These are phyloP conservation scores for Durusdinium trenchii DNA, from an alignment of 73 alveolate species.

Conservation along the genomic window DNA sequence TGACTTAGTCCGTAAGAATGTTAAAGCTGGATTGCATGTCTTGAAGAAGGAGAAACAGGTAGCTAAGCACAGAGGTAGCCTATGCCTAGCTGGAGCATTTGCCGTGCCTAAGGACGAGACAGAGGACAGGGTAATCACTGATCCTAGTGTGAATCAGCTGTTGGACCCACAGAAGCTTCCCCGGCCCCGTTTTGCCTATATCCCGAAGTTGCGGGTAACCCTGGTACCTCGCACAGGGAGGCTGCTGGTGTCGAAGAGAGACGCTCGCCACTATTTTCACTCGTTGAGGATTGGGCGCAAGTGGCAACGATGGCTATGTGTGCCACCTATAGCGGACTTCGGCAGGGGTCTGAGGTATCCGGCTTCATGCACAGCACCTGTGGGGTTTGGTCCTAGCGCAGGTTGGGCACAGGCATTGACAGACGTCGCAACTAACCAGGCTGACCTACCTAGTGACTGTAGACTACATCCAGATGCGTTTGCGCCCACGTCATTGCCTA, in stretches of 20 bases:
- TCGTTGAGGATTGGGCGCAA: constrained; percentile 96
- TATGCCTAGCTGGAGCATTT: not conserved
- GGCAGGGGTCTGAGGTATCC: not conserved
- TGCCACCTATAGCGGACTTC: not conserved
- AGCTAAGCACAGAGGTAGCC: not conserved
- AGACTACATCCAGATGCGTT: not conserved
- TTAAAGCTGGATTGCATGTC: constrained; percentile 7
- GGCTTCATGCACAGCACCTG: not conserved
- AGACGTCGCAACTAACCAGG: not conserved
- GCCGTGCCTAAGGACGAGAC: not conserved
- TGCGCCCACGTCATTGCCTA: not conserved
- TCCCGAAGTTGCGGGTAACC: not conserved
- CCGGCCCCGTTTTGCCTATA: constrained; percentile 13
- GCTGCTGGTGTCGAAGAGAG: not conserved
- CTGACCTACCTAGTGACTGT: not conserved
- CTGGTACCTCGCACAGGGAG: not conserved
- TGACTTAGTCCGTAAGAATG: not conserved
- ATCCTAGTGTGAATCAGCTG: constrained; percentile 23
- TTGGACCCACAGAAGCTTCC: not conserved
- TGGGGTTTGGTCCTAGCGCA: constrained; percentile 48
- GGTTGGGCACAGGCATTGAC: constrained; percentile 56
- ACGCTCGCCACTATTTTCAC: constrained; percentile 96
- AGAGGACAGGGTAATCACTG: constrained; percentile 43
- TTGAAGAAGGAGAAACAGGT: constrained; percentile 20
- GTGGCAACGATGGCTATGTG: constrained; percentile 27